Evolutionary conservation across 129 eudicot species (phyloP), one percentile per base, ranked within the genome.

Genomic region (Centella asiatica): DNA sequence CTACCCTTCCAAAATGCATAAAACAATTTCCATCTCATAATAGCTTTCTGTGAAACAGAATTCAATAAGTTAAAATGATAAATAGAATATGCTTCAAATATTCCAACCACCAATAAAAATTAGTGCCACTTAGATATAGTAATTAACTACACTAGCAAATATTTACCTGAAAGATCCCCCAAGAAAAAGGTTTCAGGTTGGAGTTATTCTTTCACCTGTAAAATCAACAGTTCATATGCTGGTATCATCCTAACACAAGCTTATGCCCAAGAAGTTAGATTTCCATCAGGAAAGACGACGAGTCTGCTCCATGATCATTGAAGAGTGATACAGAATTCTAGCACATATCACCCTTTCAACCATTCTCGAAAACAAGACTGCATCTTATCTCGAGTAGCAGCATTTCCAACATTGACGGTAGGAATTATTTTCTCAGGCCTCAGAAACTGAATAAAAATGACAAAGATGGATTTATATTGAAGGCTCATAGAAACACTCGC

Each of bases 381-480:
- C 78, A 72, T 71, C 75, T 78, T 78, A 40, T 73, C 79, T n/a
- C 83, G 75, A 58, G 28, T 78, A 28, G 71, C 68, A 69, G 83
- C 72, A 52, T 59, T 78, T 22, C 76, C 74, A 48, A 78, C 56
- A 64, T 78, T 78, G 52, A 78, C 83, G 10, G 83, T 78, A n/a
- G 83, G 78, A 49, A 78, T 78, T 55, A 78, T 69, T 45, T 53
- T 78, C 39, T 69, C 72, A 9, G 83, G 83, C 62, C 74, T 65
- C 26, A 78, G 44, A 65, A 78, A 78, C 83, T 78, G 74, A 9
- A 57, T 52, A 53, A 25, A 53, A n/a, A 25, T 17, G 18, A 48
- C 18, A 15, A 3, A 39, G 31, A 23, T 28, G 13, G 48, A 36
- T 27, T 1, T 19, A 6, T 47, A 9, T 11, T 64, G 39, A 12